Base-by-base conservation (phyloP, 2,329 filamentous ascomycete species). In the Penicillium paneum region DNA sequence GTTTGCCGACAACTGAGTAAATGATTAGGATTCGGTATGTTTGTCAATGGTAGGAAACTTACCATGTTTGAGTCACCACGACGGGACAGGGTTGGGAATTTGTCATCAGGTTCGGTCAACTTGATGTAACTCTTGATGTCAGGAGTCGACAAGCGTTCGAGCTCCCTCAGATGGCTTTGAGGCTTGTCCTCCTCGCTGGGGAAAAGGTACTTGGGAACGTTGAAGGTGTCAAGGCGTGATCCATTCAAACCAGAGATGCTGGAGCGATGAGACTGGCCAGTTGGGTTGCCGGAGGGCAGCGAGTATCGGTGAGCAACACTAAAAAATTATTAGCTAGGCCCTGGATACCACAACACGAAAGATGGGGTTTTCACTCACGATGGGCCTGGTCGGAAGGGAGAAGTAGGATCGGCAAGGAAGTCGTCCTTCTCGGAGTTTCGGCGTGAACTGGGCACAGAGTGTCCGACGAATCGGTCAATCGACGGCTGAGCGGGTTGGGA, bases 361-460 rank as follows among this genome's bases (percentile, higher is more conserved):
- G 7, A 39, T 8, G 3, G 8, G 34, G 8, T 8, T 31, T 51
- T 6, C n/a, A 91, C 90, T 85, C 84, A 94, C 90, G 87, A 84
- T 71, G 90, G 89, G 47, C 84, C 86, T 44, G 88, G 84, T 52
- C 89, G 83, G 67, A 89, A 88, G 64, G 86, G 86, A 34, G 86
- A 69, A 32, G 74, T 63, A 24, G 72, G 65, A 29, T 78, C 83
- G 59, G 87, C 84, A 63, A 88, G 85, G 68, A 91, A 88, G 68
- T 93, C 91, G 66, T 96, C 90, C 63, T 93, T 89, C 63, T 97
- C 83, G 54, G 93, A 97, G 70, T 96, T 95, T 62, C 92, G 88
- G 61, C 92, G 84, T 58, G 92, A 94, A 29, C 84, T 86, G 43
- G 92, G 91, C 47, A 96, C 87, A 26, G 93, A 97, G 63, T 91